Evolutionary conservation across 2,329 filamentous ascomycete genomes (phyloP).

Genomic region (Botryotinia narcissicola): DNA sequence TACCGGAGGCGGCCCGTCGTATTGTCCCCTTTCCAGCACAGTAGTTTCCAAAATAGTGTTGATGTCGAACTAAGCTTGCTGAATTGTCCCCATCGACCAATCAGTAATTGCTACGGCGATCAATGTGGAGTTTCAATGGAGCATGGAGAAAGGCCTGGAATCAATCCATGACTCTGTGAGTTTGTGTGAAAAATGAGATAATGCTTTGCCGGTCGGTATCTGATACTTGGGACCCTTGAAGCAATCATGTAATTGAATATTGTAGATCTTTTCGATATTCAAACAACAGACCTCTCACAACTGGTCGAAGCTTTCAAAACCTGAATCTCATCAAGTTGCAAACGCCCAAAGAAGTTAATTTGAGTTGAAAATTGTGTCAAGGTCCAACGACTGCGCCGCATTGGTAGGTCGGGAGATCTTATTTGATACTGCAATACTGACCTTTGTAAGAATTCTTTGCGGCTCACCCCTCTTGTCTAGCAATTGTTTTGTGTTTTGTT

Average conservation of each 20-base stretch:
- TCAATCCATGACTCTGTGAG: slow-evolving; percentile 4
- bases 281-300: background rate
- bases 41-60: background rate
- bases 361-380: background rate
- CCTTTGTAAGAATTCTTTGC: no score
- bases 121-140: background rate
- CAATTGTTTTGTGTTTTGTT: background rate
- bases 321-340: slow-evolving; percentile 2
- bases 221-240: slow-evolving; percentile 11
- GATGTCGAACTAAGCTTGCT: slow-evolving; percentile 1
- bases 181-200: background rate
- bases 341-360: background rate
- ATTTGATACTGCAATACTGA: background rate
- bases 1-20: background rate
- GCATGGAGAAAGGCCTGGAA: background rate
- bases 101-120: background rate
- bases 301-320: background rate
- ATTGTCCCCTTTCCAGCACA: background rate
- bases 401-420: background rate
- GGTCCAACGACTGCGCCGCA: background rate
- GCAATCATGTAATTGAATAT: slow-evolving; percentile 1
- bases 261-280: slow-evolving; percentile 7
- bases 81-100: background rate
- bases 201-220: background rate
- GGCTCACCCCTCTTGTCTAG: background rate